Evolutionary conservation across 805 yeast species (phyloP), one percentile per base, ranked within the genome.

Genomic region (Cyberlindnera subsufficiens): DNA sequence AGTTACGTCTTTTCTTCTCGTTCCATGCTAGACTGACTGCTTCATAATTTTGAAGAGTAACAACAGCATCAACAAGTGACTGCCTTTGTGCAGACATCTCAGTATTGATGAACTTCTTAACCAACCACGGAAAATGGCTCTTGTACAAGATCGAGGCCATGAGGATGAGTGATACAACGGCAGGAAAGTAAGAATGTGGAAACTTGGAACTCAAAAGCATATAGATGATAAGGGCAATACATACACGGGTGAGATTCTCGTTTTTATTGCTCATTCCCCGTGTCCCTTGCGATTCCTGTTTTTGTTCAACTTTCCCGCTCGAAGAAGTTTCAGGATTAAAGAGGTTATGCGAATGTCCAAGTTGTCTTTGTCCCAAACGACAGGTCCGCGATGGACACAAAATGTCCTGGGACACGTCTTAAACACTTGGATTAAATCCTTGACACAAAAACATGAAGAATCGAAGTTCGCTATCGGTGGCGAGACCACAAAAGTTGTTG

Each of bases 11-110:
- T 39, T 75, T 65, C 38, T 71, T 58, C 38, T 72, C 74, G 46
- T 75, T 78, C 69, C 72, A 62, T 3, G 58, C 58, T 32, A 65
- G 61, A 5, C 73, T 63, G 35, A 69, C 64, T 2, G 44, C 32
- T 3, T 65, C 51, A 49, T 80, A 80, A 8, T 62, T 55, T 31
- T 70, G 63, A n/a, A 80, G 58, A 11, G 79, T 72, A n/a, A 57
- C 55, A 7, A 79, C 55, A 0, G 84, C 72, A 22, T 52, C 55
- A 1, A 66, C 49, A 11, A 71, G 20, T 3, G 58, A 60, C 22
- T 46, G 50, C 30, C 67, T 53, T 3, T 58, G 51, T 4, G 33
- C 30, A 3, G 37, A 14, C 40, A 51, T 44, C 22, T 59, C 59
- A 4, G 44, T 36, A 30, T 56, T 52, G 17, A 52, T 46, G 22